Evolutionary conservation across 2,329 filamentous ascomycete genomes (phyloP), one percentile per base, ranked within the genome.

Genomic region (Ophiosphaerella narmari): DNA sequence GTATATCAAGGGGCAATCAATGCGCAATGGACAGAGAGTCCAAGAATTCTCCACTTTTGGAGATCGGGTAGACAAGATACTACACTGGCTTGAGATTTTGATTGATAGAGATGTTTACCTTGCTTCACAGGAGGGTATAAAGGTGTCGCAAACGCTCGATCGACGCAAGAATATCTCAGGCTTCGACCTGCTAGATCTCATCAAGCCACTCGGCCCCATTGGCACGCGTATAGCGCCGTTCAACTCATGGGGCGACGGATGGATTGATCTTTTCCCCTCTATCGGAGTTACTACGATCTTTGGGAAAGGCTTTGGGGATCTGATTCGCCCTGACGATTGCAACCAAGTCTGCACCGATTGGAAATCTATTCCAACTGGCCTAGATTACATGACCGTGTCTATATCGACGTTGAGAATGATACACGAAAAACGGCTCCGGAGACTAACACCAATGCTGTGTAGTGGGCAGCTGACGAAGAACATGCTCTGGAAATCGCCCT

Each of bases 161-260:
- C 40, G 9, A 8, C 29, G 45, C 12, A 41, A 37, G 31, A 21
- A 11, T 5, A 13, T 43, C 14, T 7, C 23, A 4, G 46, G 46
- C 12, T 48, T 43, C 33, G 46, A 48, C 23, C 18, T 48, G 26
- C 24, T 48, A 4, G 46, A 48, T 39, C 16, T 48, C n/a, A 23
- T 48, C 14, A 24, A n/a, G 5, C 46, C 46, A 7, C 26, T 11
- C 6, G 39, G 46, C 5, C 39, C 39, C 4, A 38, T 48, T 8
- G n/a, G n/a, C n/a, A 21, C 33, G 13, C 39, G 39, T 23, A 43
- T 31, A 23, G 23, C 39, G 14, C 46, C 26, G 9, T 24, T 39
- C 8, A 16, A 33, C 23, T 32, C 24, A 2, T 39, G 24, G 16
- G 24, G 46, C 14, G 39, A 48, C 32, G 46, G 39, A 13, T 48